A percentile compares a stretch with the other conserved stretches of the same genome.
Conservation (phyloP, 306 rosid genomes). For the Lathyrus oleraceus region DNA sequence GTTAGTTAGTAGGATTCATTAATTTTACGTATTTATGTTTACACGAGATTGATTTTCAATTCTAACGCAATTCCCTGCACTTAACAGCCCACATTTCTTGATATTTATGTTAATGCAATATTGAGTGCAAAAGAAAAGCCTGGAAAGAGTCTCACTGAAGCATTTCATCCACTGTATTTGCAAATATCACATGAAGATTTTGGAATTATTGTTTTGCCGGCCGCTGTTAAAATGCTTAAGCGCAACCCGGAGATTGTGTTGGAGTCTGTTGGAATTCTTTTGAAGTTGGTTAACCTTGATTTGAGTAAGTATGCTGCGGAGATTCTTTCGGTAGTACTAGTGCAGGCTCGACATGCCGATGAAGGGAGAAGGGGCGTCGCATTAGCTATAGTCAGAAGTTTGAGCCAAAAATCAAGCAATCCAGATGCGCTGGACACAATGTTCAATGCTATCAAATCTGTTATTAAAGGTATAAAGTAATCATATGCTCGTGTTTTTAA, state of each 20-base stretch:
- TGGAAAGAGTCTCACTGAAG: slow-evolving; percentile 67
- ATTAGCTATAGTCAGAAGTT: slow-evolving; percentile 62
- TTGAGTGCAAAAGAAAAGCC: slow-evolving; percentile 85
- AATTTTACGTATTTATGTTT: neutral
- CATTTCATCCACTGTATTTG: slow-evolving; percentile 73
- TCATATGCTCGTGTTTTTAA: slow-evolving; percentile 11
- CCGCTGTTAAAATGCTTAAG: slow-evolving; percentile 92
- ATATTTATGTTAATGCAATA: slow-evolving; percentile 79
- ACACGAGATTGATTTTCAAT: slow-evolving; percentile 14
- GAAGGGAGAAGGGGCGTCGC: slow-evolving; percentile 82
- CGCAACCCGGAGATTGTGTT: slow-evolving; percentile 96
- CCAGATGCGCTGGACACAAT: slow-evolving; percentile 78
- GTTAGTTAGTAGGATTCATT: slow-evolving; percentile 47
- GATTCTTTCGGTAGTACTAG: slow-evolving; percentile 74
- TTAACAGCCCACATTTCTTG: slow-evolving; percentile 77
- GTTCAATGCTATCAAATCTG: slow-evolving; percentile 79
- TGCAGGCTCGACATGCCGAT: slow-evolving; percentile 86
- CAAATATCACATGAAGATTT: slow-evolving; percentile 81
- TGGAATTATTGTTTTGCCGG: slow-evolving; percentile 68
- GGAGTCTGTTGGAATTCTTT: slow-evolving; percentile 82
- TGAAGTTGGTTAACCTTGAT: slow-evolving; percentile 80
- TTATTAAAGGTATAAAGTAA: slow-evolving; percentile 67
- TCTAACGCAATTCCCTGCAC: slow-evolving; percentile 32
- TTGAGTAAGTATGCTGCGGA: slow-evolving; percentile 88
- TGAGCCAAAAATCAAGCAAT: slow-evolving; percentile 87